These are phyloP conservation scores for Pinus taeda DNA, from an alignment of 75 land plant species.

Conservation along the genomic window DNA sequence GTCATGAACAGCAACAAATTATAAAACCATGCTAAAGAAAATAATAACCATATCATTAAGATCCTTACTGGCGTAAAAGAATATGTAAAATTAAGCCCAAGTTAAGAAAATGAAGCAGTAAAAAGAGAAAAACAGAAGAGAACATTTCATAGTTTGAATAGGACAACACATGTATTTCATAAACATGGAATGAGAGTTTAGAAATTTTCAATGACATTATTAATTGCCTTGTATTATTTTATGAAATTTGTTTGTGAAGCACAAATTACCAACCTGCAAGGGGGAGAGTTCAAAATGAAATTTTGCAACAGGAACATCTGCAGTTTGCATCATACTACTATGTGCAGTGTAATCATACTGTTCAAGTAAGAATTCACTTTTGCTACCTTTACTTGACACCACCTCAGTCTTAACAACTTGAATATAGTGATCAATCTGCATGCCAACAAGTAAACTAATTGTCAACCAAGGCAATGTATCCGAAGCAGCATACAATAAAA, in stretches of 20 bases:
- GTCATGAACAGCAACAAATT: neutral
- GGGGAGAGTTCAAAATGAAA: constrained; percentile 97
- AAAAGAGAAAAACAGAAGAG: neutral
- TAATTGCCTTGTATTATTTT: neutral
- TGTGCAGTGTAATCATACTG: constrained; percentile 96
- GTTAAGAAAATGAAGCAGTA: neutral
- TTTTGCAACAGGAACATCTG: constrained; percentile 80
- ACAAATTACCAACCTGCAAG: constrained; percentile 67
- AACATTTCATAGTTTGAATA: neutral
- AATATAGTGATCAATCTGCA: constrained; percentile 96
- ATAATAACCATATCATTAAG: neutral
- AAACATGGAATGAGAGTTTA: neutral
- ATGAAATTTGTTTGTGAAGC: neutral
- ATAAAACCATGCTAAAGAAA: constrained; percentile 7
- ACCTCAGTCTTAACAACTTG: constrained; percentile 97
- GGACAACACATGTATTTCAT: neutral
- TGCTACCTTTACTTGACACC: constrained; percentile 29
- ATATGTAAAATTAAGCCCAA: neutral
- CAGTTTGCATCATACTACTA: constrained; percentile 74
- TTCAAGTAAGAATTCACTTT: constrained; percentile 53
- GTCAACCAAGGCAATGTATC: neutral
- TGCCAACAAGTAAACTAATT: constrained; percentile 1
- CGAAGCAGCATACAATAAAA: neutral
- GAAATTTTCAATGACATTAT: neutral
- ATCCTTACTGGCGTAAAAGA: neutral